A percentile compares a stretch with the other conserved stretches of the same genome.
These are phyloP conservation scores for Apiotrichum gracile DNA, from an alignment of 1,284 basidiomycete species.

Conservation along the genomic window DNA sequence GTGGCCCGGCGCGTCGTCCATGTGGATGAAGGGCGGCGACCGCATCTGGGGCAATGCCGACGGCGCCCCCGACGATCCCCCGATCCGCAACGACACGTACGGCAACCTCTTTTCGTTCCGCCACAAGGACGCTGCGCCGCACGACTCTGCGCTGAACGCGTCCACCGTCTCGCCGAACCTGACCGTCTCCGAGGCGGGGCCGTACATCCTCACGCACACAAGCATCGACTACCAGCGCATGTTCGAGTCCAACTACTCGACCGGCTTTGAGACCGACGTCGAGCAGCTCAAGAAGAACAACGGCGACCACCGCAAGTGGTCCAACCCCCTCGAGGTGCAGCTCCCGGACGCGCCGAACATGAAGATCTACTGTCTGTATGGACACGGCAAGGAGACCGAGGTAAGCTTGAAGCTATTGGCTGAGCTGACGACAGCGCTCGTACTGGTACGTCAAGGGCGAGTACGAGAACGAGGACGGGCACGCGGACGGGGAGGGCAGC, in stretches of 20 bases:
- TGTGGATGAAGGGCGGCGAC: constrained; percentile 92
- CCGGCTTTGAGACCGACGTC: constrained; percentile 79
- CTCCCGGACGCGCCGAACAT: constrained; percentile 87
- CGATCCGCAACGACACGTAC: constrained; percentile 61
- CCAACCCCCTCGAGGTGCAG: constrained; percentile 23
- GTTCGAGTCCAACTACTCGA: constrained; percentile 85
- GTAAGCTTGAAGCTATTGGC: constrained; percentile 47
- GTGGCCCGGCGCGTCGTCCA: constrained; percentile 90
- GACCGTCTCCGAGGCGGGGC: constrained; percentile 68
- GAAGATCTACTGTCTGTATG: constrained; percentile 92
- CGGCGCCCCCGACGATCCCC: constrained; percentile 59
- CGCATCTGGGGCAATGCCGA: constrained; percentile 75
- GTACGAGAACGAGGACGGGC: constrained; percentile 61
- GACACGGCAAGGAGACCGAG: constrained; percentile 95
- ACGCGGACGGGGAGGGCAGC: constrained; percentile 50
- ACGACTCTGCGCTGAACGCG: constrained; percentile 40
- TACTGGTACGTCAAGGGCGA: constrained; percentile 64
- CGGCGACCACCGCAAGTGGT: constrained; percentile 53
- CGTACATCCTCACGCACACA: constrained; percentile 80
- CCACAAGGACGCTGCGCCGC: constrained; percentile 26
- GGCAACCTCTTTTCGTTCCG: constrained; percentile 82
- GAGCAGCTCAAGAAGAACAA: constrained; percentile 61
- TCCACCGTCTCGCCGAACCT: constrained; percentile 58
- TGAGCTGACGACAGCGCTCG: constrained; percentile 35
- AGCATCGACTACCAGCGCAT: constrained; percentile 82